Evolutionary conservation across 352 stramenopile genomes (phyloP).

Genomic region (Blastocystis sp.): DNA sequence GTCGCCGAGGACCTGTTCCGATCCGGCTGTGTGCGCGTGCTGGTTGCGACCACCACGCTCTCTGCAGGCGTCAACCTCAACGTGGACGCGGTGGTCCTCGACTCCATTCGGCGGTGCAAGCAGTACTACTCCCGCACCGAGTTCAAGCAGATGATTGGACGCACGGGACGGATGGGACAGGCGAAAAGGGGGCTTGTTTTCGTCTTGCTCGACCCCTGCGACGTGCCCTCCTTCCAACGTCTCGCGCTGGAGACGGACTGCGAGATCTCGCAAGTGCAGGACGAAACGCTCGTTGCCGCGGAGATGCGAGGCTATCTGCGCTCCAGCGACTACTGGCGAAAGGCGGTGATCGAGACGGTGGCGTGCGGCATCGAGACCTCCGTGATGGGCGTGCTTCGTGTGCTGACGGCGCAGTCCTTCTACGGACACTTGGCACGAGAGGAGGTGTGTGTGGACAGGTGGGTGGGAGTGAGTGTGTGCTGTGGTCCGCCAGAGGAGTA

Average conservation of each 20-base stretch:
- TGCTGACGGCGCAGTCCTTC: background rate
- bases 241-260: background rate
- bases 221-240: background rate
- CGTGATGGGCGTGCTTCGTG: background rate
- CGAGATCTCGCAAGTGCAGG: background rate
- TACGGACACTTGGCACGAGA: background rate
- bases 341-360: constrained; percentile 3
- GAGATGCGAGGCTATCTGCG: background rate
- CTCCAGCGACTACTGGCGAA: background rate
- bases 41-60: constrained; percentile 36
- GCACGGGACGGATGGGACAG: constrained; percentile 59
- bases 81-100: constrained; percentile 18
- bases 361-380: background rate
- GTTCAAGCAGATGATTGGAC: constrained; percentile 38
- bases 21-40: constrained; percentile 3
- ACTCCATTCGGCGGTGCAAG: background rate
- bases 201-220: background rate
- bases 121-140: constrained; percentile 10
- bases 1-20: constrained; percentile 33
- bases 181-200: background rate
- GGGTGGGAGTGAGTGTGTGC: background rate
- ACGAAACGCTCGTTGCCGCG: background rate
- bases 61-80: constrained; percentile 49
- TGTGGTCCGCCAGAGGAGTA: background rate
- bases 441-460: background rate